These are phyloP conservation scores for Alternaria longipes DNA, from an alignment of 2,329 filamentous ascomycete genomes.

Conservation along the genomic window DNA sequence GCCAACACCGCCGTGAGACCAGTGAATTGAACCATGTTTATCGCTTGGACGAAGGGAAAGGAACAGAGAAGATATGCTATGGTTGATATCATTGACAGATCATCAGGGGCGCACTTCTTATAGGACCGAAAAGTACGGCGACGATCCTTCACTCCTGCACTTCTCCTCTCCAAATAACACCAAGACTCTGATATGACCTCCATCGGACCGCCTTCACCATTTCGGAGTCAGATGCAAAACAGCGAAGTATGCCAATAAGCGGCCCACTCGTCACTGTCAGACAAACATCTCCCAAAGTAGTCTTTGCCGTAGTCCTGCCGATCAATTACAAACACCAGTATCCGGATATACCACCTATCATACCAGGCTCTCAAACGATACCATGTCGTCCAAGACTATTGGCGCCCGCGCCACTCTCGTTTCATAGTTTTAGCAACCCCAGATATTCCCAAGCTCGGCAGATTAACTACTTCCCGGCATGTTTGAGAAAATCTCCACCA, in stretches of 20 bases:
- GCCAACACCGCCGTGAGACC: slow-evolving; percentile 55
- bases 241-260: neutral
- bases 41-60: neutral
- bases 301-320: neutral
- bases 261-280: neutral
- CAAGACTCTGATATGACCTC: neutral
- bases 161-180: neutral
- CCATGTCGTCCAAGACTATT: neutral
- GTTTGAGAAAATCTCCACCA: neutral
- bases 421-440: neutral
- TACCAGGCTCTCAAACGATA: neutral
- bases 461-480: neutral
- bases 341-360: slow-evolving; percentile 7
- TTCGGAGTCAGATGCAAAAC: neutral
- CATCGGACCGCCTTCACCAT: neutral
- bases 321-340: neutral
- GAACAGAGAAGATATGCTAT: neutral
- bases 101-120: neutral
- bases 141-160: neutral
- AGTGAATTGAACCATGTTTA: slow-evolving; percentile 51
- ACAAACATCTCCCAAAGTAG: neutral
- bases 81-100: neutral
- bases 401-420: neutral
- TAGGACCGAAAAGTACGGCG: neutral
- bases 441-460: neutral